Evolutionary conservation across 306 rosid genomes (phyloP), one percentile per base, ranked within the genome.

Genomic region (Lablab purpureus): DNA sequence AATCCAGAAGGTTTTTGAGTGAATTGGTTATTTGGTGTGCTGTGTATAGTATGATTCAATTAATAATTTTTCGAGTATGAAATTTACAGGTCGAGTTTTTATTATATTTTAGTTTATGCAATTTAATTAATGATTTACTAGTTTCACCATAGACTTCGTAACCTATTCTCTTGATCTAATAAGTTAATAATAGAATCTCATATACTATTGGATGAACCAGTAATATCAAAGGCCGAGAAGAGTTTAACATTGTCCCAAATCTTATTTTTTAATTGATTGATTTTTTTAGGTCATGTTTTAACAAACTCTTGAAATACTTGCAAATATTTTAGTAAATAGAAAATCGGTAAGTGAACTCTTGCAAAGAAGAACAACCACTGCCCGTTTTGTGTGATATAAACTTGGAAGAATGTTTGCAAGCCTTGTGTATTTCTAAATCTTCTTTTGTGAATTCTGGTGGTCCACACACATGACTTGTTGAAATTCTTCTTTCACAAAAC

Each of bases 401-500:
- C 70, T 59, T 41, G 27, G 74, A 52, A 36, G 55, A 34, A 23
- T 3, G 74, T 25, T n/a, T 32, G 32, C 70, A 41, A 59, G 11
- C 52, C 22, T 55, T 36, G 71, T 46, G 22, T 27, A 25, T 30
- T 22, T 41, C 13, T 15, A 25, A 43, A 18, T 67, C 25, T 18
- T 64, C 37, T 4, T 22, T 7, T 15, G 17, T 22, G 5, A 15
- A 77, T 0, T 43, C 25, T 21, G 17, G 70, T 56, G 70, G 70
- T 8, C 37, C 75, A 23, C 15, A 25, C 1, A 3, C 13, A 2
- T 10, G 36, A 30, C 4, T 30, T 4, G 25, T n/a, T 70, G 37
- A 70, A 21, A 64, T 27, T 40, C 47, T 63, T 8, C 58, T 23
- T 21, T 73, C 21, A 18, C 28, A n/a, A 23, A 4, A 19, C 71